These are phyloP conservation scores for Cyberlindnera euphorbiae DNA, from an alignment of 805 yeast species.

Conservation along the genomic window DNA sequence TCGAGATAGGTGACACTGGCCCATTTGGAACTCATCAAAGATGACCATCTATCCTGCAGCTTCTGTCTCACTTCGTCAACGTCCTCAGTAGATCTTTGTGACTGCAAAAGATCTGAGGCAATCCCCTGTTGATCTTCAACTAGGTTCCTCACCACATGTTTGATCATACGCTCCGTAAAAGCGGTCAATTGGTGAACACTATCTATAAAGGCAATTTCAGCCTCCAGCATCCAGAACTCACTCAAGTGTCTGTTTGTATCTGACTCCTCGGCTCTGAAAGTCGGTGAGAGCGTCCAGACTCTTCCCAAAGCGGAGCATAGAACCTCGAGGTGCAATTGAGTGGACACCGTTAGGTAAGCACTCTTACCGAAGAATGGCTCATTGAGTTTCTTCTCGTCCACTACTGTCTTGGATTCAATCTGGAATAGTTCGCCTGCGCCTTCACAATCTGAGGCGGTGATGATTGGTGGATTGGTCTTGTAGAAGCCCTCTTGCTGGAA, in stretches of 20 bases:
- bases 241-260: slow-evolving; percentile 88
- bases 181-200: slow-evolving; percentile 55
- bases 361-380: slow-evolving; percentile 56
- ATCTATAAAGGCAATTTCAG: slow-evolving; percentile 69
- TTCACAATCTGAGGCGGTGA: slow-evolving; percentile 91
- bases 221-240: slow-evolving; percentile 98
- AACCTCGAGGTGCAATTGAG: slow-evolving; percentile 87
- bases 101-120: slow-evolving; percentile 20
- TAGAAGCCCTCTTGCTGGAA: slow-evolving; percentile 51
- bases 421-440: slow-evolving; percentile 93
- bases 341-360: slow-evolving; percentile 80
- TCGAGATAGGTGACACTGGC: slow-evolving; percentile 66
- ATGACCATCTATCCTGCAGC: slow-evolving; percentile 49
- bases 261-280: slow-evolving; percentile 90
- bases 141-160: slow-evolving; percentile 37
- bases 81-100: slow-evolving; percentile 37
- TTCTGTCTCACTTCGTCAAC: slow-evolving; percentile 30
- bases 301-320: slow-evolving; percentile 67
- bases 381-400: slow-evolving; percentile 11
- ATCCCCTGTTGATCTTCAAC: slow-evolving; percentile 24
- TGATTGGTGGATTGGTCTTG: slow-evolving; percentile 80
- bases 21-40: slow-evolving; percentile 52
- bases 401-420: slow-evolving; percentile 35
- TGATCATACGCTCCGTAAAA: slow-evolving; percentile 69
- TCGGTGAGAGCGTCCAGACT: slow-evolving; percentile 88